Base-by-base conservation (phyloP, 176 grass and related monocot species). In the Triticum monococcum region DNA sequence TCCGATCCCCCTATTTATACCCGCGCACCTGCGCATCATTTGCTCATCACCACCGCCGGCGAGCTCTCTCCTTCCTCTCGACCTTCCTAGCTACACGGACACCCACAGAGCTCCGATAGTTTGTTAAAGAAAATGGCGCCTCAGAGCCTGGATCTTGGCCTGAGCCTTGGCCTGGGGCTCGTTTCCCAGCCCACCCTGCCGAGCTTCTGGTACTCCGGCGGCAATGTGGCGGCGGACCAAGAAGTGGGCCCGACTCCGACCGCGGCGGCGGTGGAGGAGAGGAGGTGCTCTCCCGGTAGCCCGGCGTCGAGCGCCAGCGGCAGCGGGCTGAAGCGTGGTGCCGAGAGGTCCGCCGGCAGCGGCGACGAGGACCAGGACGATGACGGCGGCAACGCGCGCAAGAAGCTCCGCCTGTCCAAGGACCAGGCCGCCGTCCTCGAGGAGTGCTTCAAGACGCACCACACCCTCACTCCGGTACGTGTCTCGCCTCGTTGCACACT, bases 361-460 rank as follows among this genome's bases (percentile, higher is more conserved):
- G 92, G 89, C 81, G 95, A 97, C 26, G 95, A 97, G 57, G 95
- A 94, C 64, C 92, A 93, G n/a, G 87, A 52, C 12, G 82, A 75
- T 2, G 88, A 88, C 24, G 89, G 87, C 60, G 89, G 86, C 3
- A 77, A 59, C 41, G 94, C 87, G 1, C 93, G 95, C 61, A 98
- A 98, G 90, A 98, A 98, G 88, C 90, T 98, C 41, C 91, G 95
- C 24, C 79, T 98, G 59, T 92, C 95, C 48, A 98, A 95, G 81
- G 93, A 98, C 56, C 95, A 98, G 84, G 91, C 95, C 33, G 89
- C 87, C 50, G 75, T 98, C 2, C 89, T 98, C 20, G 95, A 98
- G 86, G 95, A 98, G 71, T 90, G 92, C 85, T 98, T 98, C 89
- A 95, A 93, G 79, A 89, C 91, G 16, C 93, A 98, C 91, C 94